Percentiles rank a stretch among this genome's conserved stretches.
These are phyloP conservation scores for Lentinula novae-zelandiae DNA, from an alignment of 1,284 basidiomycete species.

Conservation along the genomic window DNA sequence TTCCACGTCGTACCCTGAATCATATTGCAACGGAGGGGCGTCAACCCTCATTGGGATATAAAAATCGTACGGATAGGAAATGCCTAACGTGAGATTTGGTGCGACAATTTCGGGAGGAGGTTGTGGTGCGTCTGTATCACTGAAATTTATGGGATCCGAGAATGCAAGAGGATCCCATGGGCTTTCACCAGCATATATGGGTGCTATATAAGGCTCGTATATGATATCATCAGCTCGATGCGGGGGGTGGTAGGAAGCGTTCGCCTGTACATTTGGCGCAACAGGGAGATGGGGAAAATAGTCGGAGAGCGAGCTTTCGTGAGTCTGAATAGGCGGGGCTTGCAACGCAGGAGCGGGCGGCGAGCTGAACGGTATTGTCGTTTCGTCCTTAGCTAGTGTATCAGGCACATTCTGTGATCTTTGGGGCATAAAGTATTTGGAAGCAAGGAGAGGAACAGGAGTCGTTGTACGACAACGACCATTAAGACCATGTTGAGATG, in stretches of 20 bases:
- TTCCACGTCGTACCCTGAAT: background rate
- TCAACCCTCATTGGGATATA: constrained; percentile 2
- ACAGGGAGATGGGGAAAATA: background rate
- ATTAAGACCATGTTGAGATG: constrained; percentile 35
- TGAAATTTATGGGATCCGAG: background rate
- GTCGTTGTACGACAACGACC: constrained; percentile 1
- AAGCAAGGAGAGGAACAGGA: background rate
- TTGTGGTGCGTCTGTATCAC: background rate
- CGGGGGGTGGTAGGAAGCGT: background rate
- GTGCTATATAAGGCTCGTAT: background rate
- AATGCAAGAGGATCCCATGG: background rate
- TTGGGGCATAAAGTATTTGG: constrained; percentile 7
- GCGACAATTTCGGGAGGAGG: background rate
- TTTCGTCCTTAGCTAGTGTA: background rate
- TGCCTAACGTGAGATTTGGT: background rate
- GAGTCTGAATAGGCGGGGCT: background rate
- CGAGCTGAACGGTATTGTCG: background rate
- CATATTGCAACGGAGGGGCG: background rate
- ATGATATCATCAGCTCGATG: background rate
- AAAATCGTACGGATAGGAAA: constrained; percentile 1
- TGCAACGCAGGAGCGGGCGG: background rate
- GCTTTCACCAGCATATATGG: background rate
- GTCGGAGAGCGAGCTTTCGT: background rate
- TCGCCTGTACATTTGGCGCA: background rate
- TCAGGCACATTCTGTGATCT: background rate